phyloP scores from a whole-genome alignment of 2,329 filamentous ascomycete genomes.

The Grosmannia serpens region DNA sequence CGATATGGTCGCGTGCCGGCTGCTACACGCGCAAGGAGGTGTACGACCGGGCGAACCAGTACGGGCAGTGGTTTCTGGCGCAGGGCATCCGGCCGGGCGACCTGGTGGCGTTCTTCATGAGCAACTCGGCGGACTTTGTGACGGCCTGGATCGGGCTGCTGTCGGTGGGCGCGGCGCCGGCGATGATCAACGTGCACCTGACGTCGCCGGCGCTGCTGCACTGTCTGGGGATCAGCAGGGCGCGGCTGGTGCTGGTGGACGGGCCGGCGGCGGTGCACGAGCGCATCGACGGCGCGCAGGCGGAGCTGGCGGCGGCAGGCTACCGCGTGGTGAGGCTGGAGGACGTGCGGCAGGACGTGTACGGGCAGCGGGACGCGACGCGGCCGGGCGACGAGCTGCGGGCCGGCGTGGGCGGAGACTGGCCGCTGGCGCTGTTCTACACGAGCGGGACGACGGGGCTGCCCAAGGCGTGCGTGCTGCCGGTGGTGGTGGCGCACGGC shows the following conservation, averaged over 20 bases:
- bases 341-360: slow-evolving; percentile 28
- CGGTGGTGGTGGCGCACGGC: slow-evolving; percentile 29
- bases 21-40: slow-evolving; percentile 48
- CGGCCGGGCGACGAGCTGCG: slow-evolving; percentile 45
- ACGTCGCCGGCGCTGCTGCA: slow-evolving; percentile 52
- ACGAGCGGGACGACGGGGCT: slow-evolving; percentile 67
- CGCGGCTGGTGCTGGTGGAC: slow-evolving; percentile 48
- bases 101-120: slow-evolving; percentile 54
- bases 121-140: slow-evolving; percentile 56
- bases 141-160: slow-evolving; percentile 54
- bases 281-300: slow-evolving; percentile 46
- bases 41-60: slow-evolving; percentile 45
- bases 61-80: slow-evolving; percentile 48
- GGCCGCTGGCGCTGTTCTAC: slow-evolving; percentile 56
- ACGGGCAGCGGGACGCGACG: slow-evolving; percentile 9
- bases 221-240: slow-evolving; percentile 47
- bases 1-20: slow-evolving; percentile 55
- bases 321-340: slow-evolving; percentile 46
- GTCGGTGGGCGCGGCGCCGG: slow-evolving; percentile 56
- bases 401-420: slow-evolving; percentile 34
- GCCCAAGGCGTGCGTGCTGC: slow-evolving; percentile 59
- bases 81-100: slow-evolving; percentile 47
- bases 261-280: slow-evolving; percentile 38
- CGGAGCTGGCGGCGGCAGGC: slow-evolving; percentile 34
- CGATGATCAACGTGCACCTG: slow-evolving; percentile 62